Percentiles rank a stretch among this genome's conserved stretches.
Conservation (phyloP, 306 rosid genomes). For the Potentilla sterilis region DNA sequence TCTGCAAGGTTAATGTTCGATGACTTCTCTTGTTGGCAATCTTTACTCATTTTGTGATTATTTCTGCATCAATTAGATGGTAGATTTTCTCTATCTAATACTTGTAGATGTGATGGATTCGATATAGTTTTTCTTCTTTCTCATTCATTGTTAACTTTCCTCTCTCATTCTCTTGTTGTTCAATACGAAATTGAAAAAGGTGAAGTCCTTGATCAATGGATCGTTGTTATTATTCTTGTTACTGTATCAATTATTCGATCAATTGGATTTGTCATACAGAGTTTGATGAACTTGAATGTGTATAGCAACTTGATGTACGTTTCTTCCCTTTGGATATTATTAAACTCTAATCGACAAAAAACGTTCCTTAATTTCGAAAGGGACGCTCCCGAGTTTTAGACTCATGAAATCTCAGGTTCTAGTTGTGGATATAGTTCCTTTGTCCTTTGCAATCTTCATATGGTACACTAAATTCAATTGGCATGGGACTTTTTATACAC, state of each 20-base stretch:
- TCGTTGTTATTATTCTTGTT: background rate
- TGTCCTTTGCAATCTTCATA: conserved; percentile 24
- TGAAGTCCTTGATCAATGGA: conserved; percentile 7
- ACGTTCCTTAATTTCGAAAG: conserved; percentile 24
- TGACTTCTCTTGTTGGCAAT: conserved; percentile 23
- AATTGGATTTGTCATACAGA: background rate
- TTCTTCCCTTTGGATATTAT: background rate
- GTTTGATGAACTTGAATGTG: background rate
- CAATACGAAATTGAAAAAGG: conserved; percentile 3
- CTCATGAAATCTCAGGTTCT: conserved; percentile 27
- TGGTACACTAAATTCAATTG: conserved; percentile 16
- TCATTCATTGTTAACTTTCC: background rate
- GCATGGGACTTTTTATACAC: conserved; percentile 1
- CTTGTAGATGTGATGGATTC: conserved; percentile 2
- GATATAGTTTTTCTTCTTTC: background rate
- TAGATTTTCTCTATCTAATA: background rate
- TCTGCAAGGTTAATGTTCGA: background rate
- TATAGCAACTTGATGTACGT: background rate
- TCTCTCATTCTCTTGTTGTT: conserved; percentile 15
- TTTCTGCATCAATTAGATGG: conserved; percentile 13
- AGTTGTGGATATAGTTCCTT: conserved; percentile 29
- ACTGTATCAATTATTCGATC: background rate
- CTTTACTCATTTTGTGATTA: conserved; percentile 19
- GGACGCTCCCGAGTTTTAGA: conserved; percentile 11
- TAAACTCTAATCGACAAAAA: background rate